These are phyloP conservation scores for Claviceps maximensis DNA, from an alignment of 2,329 filamentous ascomycete genomes.

Conservation along the genomic window DNA sequence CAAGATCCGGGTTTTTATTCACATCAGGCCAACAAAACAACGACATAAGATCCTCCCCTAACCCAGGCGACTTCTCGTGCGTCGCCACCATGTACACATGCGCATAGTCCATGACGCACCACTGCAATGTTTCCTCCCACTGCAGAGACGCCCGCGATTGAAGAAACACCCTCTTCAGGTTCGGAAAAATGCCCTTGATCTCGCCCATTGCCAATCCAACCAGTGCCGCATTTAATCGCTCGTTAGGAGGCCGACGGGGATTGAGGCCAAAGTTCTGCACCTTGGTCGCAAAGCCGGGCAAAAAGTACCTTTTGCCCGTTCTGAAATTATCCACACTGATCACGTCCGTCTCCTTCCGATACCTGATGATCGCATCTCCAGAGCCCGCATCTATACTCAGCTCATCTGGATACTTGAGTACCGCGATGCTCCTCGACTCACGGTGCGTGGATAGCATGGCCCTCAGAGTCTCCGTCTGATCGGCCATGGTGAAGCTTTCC, in stretches of 20 bases:
- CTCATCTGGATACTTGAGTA: slow-evolving; percentile 19
- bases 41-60: slow-evolving; percentile 14
- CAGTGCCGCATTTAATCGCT: background rate
- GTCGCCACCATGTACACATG: slow-evolving; percentile 16
- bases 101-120: slow-evolving; percentile 19
- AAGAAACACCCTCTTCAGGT: slow-evolving; percentile 17
- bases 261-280: slow-evolving; percentile 17
- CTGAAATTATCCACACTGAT: slow-evolving; percentile 12
- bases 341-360: slow-evolving; percentile 20
- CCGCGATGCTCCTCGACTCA: slow-evolving; percentile 23
- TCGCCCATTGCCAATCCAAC: slow-evolving; percentile 1
- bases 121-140: slow-evolving; percentile 8
- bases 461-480: slow-evolving; percentile 17
- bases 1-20: slow-evolving; percentile 17
- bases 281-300: slow-evolving; percentile 17
- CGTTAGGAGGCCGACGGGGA: slow-evolving; percentile 1
- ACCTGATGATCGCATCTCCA: slow-evolving; percentile 15
- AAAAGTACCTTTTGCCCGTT: background rate
- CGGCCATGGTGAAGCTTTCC: slow-evolving; percentile 13
- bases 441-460: slow-evolving; percentile 20
- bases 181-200: slow-evolving; percentile 9
- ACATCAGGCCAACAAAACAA: slow-evolving; percentile 23
- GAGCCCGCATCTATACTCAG: slow-evolving; percentile 15
- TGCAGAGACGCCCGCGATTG: background rate
- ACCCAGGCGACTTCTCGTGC: slow-evolving; percentile 12